Percentiles rank a stretch among this genome's conserved stretches.
These are phyloP conservation scores for Clonostachys rhizophaga DNA, from an alignment of 2,329 filamentous ascomycete species.

Conservation along the genomic window DNA sequence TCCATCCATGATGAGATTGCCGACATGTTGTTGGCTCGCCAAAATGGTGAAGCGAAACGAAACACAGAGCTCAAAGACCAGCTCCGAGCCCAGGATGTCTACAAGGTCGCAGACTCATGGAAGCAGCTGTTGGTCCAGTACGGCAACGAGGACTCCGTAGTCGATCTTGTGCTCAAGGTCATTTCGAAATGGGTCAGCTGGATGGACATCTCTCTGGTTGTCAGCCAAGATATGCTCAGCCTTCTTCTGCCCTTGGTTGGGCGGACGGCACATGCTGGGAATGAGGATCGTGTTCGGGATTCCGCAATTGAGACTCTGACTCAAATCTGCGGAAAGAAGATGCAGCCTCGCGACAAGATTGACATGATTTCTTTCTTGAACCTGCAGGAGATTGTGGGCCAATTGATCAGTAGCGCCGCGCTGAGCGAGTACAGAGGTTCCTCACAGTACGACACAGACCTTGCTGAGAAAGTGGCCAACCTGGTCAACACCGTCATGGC, in stretches of 20 bases:
- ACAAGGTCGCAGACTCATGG: constrained; percentile 86
- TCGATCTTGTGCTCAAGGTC: constrained; percentile 87
- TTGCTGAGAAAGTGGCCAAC: constrained; percentile 92
- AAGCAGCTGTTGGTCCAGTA: constrained; percentile 83
- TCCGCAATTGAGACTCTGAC: constrained; percentile 92
- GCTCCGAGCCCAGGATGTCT: constrained; percentile 79
- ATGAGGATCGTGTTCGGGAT: constrained; percentile 83
- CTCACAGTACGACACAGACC: constrained; percentile 87
- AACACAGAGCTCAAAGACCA: constrained; percentile 90
- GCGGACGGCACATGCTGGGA: constrained; percentile 56
- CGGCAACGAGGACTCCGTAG: constrained; percentile 64
- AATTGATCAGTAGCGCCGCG: constrained; percentile 79
- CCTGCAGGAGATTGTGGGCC: constrained; percentile 76
- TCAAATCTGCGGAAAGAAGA: constrained; percentile 96
- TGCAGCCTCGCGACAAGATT: constrained; percentile 90
- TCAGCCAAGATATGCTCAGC: constrained; percentile 83
- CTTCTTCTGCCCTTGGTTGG: constrained; percentile 83
- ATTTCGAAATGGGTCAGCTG: constrained; percentile 97
- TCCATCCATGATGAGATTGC: constrained; percentile 97
- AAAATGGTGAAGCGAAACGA: constrained; percentile 73
- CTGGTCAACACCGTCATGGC: constrained; percentile 86
- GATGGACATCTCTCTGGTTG: constrained; percentile 93
- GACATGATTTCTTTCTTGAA: constrained; percentile 91
- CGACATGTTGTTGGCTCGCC: constrained; percentile 79
- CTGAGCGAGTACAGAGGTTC: constrained; percentile 76